These are phyloP conservation scores for Phoma herbarum DNA, from an alignment of 2,329 filamentous ascomycete species.

Conservation along the genomic window DNA sequence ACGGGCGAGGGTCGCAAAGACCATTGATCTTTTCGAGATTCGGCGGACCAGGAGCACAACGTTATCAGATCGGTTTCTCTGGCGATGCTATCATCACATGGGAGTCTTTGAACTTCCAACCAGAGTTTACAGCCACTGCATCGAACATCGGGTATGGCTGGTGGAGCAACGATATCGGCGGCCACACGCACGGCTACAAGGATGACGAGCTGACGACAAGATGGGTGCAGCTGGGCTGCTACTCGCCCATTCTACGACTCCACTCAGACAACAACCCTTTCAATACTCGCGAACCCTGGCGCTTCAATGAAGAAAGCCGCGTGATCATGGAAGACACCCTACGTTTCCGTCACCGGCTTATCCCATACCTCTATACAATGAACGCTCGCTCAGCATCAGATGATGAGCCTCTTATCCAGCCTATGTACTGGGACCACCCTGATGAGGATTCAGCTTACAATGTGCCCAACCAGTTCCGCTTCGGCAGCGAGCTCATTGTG, in stretches of 20 bases:
- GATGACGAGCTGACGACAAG: slow-evolving; percentile 67
- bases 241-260: slow-evolving; percentile 68
- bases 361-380: slow-evolving; percentile 69
- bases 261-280: slow-evolving; percentile 68
- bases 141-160: slow-evolving; percentile 74
- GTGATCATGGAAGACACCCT: slow-evolving; percentile 61
- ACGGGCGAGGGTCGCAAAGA: slow-evolving; percentile 52
- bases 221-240: slow-evolving; percentile 70
- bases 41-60: slow-evolving; percentile 69
- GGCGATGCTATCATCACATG: slow-evolving; percentile 69
- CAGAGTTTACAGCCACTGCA: slow-evolving; percentile 71
- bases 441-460: slow-evolving; percentile 63
- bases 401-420: slow-evolving; percentile 64
- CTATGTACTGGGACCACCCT: slow-evolving; percentile 70
- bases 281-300: slow-evolving; percentile 70
- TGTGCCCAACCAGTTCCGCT: slow-evolving; percentile 67
- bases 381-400: slow-evolving; percentile 58
- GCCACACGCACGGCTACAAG: slow-evolving; percentile 64
- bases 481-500: slow-evolving; percentile 66
- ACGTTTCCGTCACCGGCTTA: slow-evolving; percentile 64
- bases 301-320: slow-evolving; percentile 58
- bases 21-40: slow-evolving; percentile 69
- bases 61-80: slow-evolving; percentile 72
- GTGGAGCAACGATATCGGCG: slow-evolving; percentile 76
- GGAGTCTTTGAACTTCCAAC: slow-evolving; percentile 69